Conservation (phyloP, 495 filamentous ascomycete species). For the Hypoxylon perforatum region DNA sequence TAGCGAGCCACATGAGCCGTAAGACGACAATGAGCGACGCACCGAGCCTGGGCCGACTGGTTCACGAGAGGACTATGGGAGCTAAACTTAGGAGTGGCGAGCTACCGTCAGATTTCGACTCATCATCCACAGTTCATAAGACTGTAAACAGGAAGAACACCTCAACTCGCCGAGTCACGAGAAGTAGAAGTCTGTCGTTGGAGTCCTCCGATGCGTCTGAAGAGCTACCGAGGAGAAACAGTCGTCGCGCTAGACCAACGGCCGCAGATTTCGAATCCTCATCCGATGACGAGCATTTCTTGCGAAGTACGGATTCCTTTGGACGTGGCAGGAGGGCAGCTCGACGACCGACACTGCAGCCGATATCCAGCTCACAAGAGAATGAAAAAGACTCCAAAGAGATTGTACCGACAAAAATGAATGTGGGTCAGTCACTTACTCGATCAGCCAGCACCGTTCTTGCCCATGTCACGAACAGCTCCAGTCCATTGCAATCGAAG, state of each 20-base stretch:
- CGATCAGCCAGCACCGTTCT: conserved; percentile 31
- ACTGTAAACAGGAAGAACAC: conserved; percentile 43
- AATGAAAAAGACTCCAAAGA: conserved; percentile 38
- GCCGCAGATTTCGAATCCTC: conserved; percentile 37
- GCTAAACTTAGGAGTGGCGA: conserved; percentile 53
- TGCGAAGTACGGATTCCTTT: conserved; percentile 38
- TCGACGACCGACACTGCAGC: conserved; percentile 28
- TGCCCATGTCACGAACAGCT: conserved; percentile 24
- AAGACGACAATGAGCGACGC: conserved; percentile 45
- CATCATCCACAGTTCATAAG: conserved; percentile 39
- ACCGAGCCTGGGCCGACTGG: conserved; percentile 41
- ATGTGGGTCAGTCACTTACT: conserved; percentile 10
- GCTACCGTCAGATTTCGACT: conserved; percentile 42
- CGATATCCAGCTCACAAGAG: conserved; percentile 39
- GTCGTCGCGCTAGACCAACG: conserved; percentile 5
- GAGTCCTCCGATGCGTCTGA: conserved; percentile 49
- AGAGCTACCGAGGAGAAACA: conserved; percentile 37
- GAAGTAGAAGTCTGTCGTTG: conserved; percentile 51
- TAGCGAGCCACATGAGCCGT: conserved; percentile 36
- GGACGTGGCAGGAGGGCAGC: conserved; percentile 33
- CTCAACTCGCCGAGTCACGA: conserved; percentile 41
- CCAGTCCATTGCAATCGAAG: conserved; percentile 3
- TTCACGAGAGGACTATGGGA: conserved; percentile 53
- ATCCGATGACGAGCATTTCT: conserved; percentile 28
- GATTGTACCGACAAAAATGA: conserved; percentile 18